These are phyloP conservation scores for Citeromyces nyonsensis DNA, from an alignment of 805 yeast species.

Conservation along the genomic window DNA sequence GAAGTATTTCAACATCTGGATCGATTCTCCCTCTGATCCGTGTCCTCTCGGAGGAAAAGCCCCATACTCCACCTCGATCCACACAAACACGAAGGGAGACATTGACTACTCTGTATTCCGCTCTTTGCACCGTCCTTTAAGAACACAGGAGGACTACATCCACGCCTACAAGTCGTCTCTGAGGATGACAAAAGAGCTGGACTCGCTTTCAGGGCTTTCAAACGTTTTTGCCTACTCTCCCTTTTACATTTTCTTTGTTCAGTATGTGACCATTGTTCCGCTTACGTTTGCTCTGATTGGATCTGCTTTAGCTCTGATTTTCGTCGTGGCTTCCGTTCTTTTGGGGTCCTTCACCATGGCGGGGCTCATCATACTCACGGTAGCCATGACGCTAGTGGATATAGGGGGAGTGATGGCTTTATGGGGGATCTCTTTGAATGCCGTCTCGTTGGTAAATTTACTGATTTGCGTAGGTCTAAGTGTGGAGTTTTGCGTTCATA, in stretches of 20 bases:
- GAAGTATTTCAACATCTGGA: conserved; percentile 68
- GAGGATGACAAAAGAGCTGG: conserved; percentile 45
- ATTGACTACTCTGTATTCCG: conserved; percentile 58
- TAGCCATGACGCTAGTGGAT: conserved; percentile 48
- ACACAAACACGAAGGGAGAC: conserved; percentile 18
- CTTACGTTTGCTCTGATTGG: conserved; percentile 38
- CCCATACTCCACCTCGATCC: conserved; percentile 56
- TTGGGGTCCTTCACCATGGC: conserved; percentile 59
- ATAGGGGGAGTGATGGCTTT: conserved; percentile 72
- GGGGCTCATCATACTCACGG: conserved; percentile 35
- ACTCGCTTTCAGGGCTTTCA: conserved; percentile 17
- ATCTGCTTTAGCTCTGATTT: conserved; percentile 33
- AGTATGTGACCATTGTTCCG: conserved; percentile 53
- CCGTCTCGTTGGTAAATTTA: conserved; percentile 77
- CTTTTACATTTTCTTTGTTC: conserved; percentile 86
- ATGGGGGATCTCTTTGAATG: conserved; percentile 69
- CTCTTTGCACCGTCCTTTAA: conserved; percentile 62
- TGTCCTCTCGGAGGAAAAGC: conserved; percentile 96
- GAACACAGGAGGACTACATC: conserved; percentile 77
- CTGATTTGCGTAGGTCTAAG: conserved; percentile 88
- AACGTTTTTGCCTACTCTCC: conserved; percentile 83
- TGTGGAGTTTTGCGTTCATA: conserved; percentile 85
- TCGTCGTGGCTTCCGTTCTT: conserved; percentile 33
- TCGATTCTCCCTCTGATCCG: conserved; percentile 64
- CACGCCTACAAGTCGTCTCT: conserved; percentile 60